Evolutionary conservation across 768 basidiomycete genomes (phyloP).

Genomic region (Infundibulicybe gibba): DNA sequence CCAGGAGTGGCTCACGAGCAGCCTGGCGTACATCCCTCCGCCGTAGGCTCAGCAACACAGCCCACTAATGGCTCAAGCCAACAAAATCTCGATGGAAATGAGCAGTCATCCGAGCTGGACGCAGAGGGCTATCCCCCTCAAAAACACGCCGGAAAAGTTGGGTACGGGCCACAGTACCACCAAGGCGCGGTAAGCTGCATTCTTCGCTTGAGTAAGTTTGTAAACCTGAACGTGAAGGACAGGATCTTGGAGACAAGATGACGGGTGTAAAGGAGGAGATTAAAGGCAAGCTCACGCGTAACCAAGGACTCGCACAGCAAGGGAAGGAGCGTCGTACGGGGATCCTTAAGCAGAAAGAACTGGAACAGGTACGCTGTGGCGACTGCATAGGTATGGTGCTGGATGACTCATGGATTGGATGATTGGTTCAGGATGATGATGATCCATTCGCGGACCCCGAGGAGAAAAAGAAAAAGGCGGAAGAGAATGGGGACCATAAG

Average conservation of each 20-base stretch:
- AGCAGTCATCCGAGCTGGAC: background rate
- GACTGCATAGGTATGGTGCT: background rate
- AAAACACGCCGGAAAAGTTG: slow-evolving; percentile 39
- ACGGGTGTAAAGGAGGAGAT: slow-evolving; percentile 29
- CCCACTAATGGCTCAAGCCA: background rate
- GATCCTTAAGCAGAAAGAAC: slow-evolving; percentile 25
- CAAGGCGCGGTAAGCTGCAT: slow-evolving; percentile 26
- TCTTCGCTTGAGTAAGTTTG: background rate
- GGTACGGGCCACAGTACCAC: slow-evolving; percentile 38
- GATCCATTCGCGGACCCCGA: slow-evolving; percentile 15
- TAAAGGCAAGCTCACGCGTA: slow-evolving; percentile 26
- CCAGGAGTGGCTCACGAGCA: background rate
- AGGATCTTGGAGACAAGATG: slow-evolving; percentile 28
- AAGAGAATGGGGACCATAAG: background rate
- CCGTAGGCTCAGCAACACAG: slow-evolving; percentile 4
- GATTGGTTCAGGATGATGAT: slow-evolving; percentile 2
- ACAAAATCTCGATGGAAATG: background rate
- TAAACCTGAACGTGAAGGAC: background rate
- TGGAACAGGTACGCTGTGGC: slow-evolving; percentile 8
- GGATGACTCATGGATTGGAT: background rate
- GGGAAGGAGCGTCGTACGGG: slow-evolving; percentile 28
- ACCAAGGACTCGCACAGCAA: slow-evolving; percentile 18
- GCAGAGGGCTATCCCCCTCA: slow-evolving; percentile 31
- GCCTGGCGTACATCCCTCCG: slow-evolving; percentile 9
- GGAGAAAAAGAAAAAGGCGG: slow-evolving; percentile 13